Conservation (phyloP, 805 yeast genomes). For the Kodamaea sagamina region DNA sequence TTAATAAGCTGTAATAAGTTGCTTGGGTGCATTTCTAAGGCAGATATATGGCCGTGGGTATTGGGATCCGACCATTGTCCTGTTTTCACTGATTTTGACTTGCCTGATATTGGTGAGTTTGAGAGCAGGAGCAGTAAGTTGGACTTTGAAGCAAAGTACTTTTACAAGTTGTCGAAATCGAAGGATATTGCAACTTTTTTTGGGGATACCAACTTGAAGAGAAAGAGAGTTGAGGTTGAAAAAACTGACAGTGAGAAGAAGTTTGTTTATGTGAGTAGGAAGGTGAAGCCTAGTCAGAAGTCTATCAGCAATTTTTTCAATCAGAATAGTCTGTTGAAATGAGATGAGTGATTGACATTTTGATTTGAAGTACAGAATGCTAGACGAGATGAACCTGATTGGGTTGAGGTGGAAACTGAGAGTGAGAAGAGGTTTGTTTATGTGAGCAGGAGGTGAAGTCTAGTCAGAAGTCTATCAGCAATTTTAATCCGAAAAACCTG, state of each 20-base stretch:
- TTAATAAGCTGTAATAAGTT: slow-evolving; percentile 47
- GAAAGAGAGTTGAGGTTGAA: neutral
- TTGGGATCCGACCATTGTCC: slow-evolving; percentile 97
- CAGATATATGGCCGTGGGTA: slow-evolving; percentile 66
- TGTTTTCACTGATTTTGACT: slow-evolving; percentile 64
- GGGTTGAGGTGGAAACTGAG: neutral
- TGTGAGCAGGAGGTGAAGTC: slow-evolving; percentile 20
- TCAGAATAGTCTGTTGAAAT: neutral
- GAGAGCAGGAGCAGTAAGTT: slow-evolving; percentile 12
- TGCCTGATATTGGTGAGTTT: slow-evolving; percentile 12
- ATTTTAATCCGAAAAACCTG: neutral
- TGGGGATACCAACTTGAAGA: slow-evolving; percentile 10
- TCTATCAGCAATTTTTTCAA: slow-evolving; percentile 5
- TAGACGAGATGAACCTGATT: too few relatives aligned
- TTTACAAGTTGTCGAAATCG: slow-evolving; percentile 24
- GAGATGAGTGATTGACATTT: too few relatives aligned
- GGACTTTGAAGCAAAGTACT: slow-evolving; percentile 24
- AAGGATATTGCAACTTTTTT: slow-evolving; percentile 39
- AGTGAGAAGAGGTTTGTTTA: slow-evolving; percentile 14
- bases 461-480: slow-evolving; percentile 5
- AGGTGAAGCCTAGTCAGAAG: slow-evolving; percentile 11
- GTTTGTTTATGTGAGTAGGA: slow-evolving; percentile 23
- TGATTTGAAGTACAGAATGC: too few relatives aligned
- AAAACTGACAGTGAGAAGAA: slow-evolving; percentile 5
- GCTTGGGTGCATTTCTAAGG: slow-evolving; percentile 31